These are phyloP conservation scores for Aspergillus proliferans DNA, from an alignment of 2,329 filamentous ascomycete genomes.

Conservation along the genomic window DNA sequence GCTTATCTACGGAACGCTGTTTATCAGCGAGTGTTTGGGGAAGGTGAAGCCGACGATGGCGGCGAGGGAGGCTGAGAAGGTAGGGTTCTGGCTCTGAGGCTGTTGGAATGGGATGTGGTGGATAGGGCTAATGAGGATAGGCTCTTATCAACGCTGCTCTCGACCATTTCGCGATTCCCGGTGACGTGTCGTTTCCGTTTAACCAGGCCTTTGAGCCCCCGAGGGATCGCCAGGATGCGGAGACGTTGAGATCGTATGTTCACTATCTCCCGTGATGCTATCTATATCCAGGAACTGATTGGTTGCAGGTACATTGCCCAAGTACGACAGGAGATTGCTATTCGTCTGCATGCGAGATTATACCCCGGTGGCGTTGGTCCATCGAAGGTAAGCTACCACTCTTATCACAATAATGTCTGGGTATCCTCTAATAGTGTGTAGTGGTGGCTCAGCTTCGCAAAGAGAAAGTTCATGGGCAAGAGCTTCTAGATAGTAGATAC, in stretches of 20 bases:
- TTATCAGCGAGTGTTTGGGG: slow-evolving; percentile 79
- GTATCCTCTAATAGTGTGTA: slow-evolving; percentile 43
- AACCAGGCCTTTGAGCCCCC: slow-evolving; percentile 97
- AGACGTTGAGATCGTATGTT: slow-evolving; percentile 74
- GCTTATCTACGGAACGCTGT: slow-evolving; percentile 93
- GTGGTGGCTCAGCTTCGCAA: slow-evolving; percentile 99
- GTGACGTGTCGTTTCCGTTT: slow-evolving; percentile 84
- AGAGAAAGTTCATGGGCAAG: slow-evolving; percentile 99
- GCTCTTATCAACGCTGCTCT: slow-evolving; percentile 86
- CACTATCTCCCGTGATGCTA: too few species aligned
- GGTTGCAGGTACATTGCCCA: slow-evolving; percentile 62
- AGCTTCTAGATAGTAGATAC: slow-evolving; percentile 51
- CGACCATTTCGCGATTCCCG: slow-evolving; percentile 91
- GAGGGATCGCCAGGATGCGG: slow-evolving; percentile 78
- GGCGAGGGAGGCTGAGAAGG: slow-evolving; percentile 61
- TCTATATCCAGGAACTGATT: background rate
- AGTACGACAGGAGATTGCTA: slow-evolving; percentile 84
- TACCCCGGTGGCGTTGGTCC: slow-evolving; percentile 69
- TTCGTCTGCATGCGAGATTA: slow-evolving; percentile 73
- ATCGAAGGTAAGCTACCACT: slow-evolving; percentile 48
- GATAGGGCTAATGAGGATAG: slow-evolving; percentile 40
- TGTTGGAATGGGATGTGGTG: background rate
- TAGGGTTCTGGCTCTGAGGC: slow-evolving; percentile 16
- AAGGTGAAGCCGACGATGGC: slow-evolving; percentile 75
- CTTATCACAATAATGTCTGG: background rate